A percentile compares a stretch with the other conserved stretches of the same genome.
Evolutionary conservation across 768 basidiomycete species (phyloP).

Genomic region (Cantharellus anzutake): DNA sequence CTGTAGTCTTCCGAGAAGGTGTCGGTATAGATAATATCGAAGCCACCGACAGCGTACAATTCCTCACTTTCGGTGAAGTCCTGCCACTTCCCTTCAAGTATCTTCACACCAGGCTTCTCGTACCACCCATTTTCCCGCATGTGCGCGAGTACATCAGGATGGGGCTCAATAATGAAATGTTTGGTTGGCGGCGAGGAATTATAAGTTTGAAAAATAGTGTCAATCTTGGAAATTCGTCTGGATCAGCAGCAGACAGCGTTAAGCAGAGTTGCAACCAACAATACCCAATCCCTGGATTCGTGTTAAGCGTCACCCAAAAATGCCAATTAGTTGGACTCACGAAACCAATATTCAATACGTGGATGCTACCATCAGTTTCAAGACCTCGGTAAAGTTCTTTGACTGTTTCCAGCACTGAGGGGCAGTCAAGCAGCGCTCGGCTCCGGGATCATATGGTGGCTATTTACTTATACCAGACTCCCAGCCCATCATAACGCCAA

Average conservation of each 20-base stretch:
- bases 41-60: constrained; percentile 47
- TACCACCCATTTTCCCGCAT: constrained; percentile 66
- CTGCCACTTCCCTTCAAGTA: constrained; percentile 90
- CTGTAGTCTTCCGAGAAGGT: constrained; percentile 80
- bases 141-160: constrained; percentile 72
- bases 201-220: constrained; percentile 55
- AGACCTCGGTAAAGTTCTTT: constrained; percentile 36
- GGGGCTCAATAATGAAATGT: constrained; percentile 89
- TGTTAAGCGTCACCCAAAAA: background rate
- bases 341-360: constrained; percentile 77
- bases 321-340: constrained; percentile 48
- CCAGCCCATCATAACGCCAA: constrained; percentile 99
- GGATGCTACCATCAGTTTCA: constrained; percentile 31
- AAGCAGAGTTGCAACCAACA: background rate
- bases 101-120: constrained; percentile 49
- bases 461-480: constrained; percentile 57
- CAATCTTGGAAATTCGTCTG: constrained; percentile 35
- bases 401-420: constrained; percentile 59
- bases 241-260: background rate
- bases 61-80: constrained; percentile 47
- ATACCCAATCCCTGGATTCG: constrained; percentile 5
- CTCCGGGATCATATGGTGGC: background rate
- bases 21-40: constrained; percentile 82
- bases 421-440: background rate
- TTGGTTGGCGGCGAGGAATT: constrained; percentile 31